Base-by-base conservation (phyloP, 1,284 basidiomycete species). In the Waitea zeae region DNA sequence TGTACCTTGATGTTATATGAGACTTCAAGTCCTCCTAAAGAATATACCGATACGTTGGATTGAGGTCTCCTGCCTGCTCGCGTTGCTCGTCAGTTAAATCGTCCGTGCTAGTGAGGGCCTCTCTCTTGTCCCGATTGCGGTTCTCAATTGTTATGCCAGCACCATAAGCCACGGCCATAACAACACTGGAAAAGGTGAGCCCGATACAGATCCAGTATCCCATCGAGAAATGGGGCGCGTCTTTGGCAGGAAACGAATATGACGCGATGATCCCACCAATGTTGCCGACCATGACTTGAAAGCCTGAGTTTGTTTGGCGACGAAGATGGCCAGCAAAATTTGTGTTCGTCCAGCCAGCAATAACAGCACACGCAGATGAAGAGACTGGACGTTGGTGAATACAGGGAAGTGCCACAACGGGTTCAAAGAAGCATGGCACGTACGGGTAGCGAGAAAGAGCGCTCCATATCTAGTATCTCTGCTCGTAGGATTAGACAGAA, bases 91-190 rank as follows among this genome's bases (percentile, higher is more conserved):
- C 24, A 7, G 24, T 9, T n/a, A 26, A 9, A n/a, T 26, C 24
- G 7, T 26, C 24, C 9, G n/a, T 26, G 24, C 24, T 7, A 26
- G 24, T 9, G 24, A n/a, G 9, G 24, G 9, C 24, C 7, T n/a
- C n/a, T 7, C 24, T 26, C n/a, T 26, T 7, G 9, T 7, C 33
- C 31, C 35, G 35, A 12, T 17, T 6, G 14, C 17, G 4, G 17
- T 36, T 30, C 20, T 26, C 71, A 1, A 58, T 42, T 0, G 47
- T 53, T 24, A 76, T 72, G 5, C 68, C 71, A 29, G 67, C 15
- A 38, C 74, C 13, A 14, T 34, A 34, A 5, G 20, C 18, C 33
- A 20, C 26, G 6, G 33, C 20, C 5, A 20, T 22, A 6, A 34
- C 4, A 13, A 34, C 26, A 4, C 19, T 22, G 20, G 26, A 17